A percentile compares a stretch with the other conserved stretches of the same genome.
These are phyloP conservation scores for Candida piceae DNA, from an alignment of 805 yeast species.

Conservation along the genomic window DNA sequence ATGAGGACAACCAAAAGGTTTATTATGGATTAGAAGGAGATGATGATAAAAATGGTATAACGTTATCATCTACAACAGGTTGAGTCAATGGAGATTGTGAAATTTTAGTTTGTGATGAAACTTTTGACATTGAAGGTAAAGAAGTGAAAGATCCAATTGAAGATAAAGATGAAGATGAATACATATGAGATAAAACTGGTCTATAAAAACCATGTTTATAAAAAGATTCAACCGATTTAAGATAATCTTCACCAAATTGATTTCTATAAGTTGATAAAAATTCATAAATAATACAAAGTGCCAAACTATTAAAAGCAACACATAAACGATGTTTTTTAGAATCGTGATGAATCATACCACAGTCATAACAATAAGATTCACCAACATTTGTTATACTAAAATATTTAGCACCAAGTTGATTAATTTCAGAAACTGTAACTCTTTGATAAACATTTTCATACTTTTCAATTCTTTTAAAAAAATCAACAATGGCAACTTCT, in stretches of 20 bases:
- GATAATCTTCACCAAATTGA: constrained; percentile 28
- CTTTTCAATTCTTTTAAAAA: constrained; percentile 48
- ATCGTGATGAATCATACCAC: constrained; percentile 24
- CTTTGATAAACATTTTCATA: constrained; percentile 40
- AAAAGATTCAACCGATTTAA: constrained; percentile 26
- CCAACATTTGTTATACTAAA: constrained; percentile 32
- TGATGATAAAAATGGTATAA: no score
- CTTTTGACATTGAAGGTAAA: neutral
- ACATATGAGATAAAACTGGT: constrained; percentile 19
- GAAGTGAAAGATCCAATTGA: neutral
- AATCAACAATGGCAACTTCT: constrained; percentile 51
- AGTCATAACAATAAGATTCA: constrained; percentile 30
- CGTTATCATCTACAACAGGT: no score
- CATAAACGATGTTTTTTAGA: constrained; percentile 29
- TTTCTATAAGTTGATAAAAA: constrained; percentile 32
- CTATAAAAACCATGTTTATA: constrained; percentile 26
- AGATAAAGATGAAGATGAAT: constrained; percentile 8
- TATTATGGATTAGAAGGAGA: no score
- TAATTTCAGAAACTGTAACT: constrained; percentile 32
- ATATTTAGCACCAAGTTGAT: constrained; percentile 21
- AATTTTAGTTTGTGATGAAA: neutral
- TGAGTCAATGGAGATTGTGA: no score
- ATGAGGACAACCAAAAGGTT: no score
- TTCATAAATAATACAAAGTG: constrained; percentile 26
- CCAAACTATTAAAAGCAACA: constrained; percentile 16